phyloP scores from a whole-genome alignment of 257 asterid species.

The Asclepias syriaca region DNA sequence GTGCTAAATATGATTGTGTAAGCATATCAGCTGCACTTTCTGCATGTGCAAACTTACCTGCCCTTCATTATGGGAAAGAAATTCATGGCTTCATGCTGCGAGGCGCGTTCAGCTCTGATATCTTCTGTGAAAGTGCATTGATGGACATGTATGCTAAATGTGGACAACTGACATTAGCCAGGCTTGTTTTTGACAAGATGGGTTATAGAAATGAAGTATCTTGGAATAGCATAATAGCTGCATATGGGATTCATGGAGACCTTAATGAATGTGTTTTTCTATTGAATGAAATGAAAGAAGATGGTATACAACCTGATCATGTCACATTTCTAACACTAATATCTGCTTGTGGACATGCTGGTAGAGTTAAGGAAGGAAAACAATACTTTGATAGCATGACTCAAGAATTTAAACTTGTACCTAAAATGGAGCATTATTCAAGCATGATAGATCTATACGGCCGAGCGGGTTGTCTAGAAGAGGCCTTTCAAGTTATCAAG shows the following conservation, averaged over 20 bases:
- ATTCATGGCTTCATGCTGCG: slow-evolving; percentile 67
- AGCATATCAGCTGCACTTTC: slow-evolving; percentile 78
- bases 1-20: slow-evolving; percentile 60
- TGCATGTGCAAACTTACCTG: slow-evolving; percentile 62
- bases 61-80: slow-evolving; percentile 63
- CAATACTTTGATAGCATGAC: slow-evolving; percentile 51
- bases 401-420: slow-evolving; percentile 38
- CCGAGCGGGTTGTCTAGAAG: slow-evolving; percentile 61
- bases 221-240: slow-evolving; percentile 92
- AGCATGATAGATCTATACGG: slow-evolving; percentile 76
- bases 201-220: slow-evolving; percentile 65
- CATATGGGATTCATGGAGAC: slow-evolving; percentile 76
- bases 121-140: slow-evolving; percentile 59
- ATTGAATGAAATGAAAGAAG: slow-evolving; percentile 47
- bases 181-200: slow-evolving; percentile 54
- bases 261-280: slow-evolving; percentile 38
- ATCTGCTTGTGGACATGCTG: slow-evolving; percentile 82
- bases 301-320: slow-evolving; percentile 61
- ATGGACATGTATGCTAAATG: slow-evolving; percentile 85
- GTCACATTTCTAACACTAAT: slow-evolving; percentile 72
- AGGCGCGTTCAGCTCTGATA: slow-evolving; percentile 39
- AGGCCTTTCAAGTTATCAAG: slow-evolving; percentile 44
- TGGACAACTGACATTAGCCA: slow-evolving; percentile 58
- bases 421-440: slow-evolving; percentile 75
- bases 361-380: slow-evolving; percentile 66